These are phyloP conservation scores for Diplodia mutila DNA, from an alignment of 2,329 filamentous ascomycete species.

Conservation along the genomic window DNA sequence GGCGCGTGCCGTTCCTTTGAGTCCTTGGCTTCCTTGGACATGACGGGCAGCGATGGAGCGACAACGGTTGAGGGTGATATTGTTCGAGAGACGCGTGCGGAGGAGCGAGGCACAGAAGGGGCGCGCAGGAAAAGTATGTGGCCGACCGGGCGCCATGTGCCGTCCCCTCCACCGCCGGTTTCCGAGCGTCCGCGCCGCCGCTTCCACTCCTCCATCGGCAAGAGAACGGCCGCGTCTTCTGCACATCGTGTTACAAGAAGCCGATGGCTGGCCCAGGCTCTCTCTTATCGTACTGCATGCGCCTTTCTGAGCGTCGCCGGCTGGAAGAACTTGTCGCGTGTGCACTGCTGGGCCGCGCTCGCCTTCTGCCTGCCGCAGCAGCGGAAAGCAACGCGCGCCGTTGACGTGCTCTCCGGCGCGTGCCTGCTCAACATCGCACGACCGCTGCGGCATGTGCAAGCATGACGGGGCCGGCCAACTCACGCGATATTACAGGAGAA, in stretches of 20 bases:
- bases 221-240: conserved; percentile 6
- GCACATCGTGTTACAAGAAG: background rate
- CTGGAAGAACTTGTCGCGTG: background rate
- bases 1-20: conserved; percentile 25
- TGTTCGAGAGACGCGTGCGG: conserved; percentile 16
- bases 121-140: background rate
- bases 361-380: background rate
- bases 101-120: conserved; percentile 8
- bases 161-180: background rate
- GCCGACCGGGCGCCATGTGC: conserved; percentile 2
- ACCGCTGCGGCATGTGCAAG: background rate
- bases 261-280: background rate
- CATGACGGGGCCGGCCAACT: background rate
- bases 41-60: background rate
- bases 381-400: background rate
- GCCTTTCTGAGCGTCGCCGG: too few species aligned
- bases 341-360: background rate
- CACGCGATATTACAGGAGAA: background rate
- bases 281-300: background rate
- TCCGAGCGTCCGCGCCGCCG: background rate
- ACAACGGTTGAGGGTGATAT: conserved; percentile 15
- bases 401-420: background rate
- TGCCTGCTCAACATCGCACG: background rate
- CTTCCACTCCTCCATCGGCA: background rate
- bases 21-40: conserved; percentile 22